These are phyloP conservation scores for Lipomyces yamanashiensis DNA, from an alignment of 805 yeast species.

Conservation along the genomic window DNA sequence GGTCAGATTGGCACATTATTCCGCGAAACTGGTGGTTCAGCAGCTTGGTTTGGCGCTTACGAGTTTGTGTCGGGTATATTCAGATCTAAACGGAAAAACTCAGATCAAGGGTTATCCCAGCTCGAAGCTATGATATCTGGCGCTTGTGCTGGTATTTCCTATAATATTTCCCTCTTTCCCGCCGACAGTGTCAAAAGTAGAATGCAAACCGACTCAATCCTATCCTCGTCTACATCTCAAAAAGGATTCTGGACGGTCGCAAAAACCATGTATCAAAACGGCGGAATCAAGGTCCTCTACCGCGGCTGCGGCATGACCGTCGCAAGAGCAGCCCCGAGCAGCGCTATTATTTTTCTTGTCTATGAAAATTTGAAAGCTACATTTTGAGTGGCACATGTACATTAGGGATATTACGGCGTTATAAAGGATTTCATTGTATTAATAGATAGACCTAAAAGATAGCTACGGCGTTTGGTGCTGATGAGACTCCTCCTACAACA, in stretches of 20 bases:
- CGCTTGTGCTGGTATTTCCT: slow-evolving; percentile 82
- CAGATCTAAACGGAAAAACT: background rate
- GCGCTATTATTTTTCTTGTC: slow-evolving; percentile 80
- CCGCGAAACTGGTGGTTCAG: slow-evolving; percentile 87
- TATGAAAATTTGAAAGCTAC: slow-evolving; percentile 55
- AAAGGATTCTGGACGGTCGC: slow-evolving; percentile 49
- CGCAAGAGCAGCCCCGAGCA: slow-evolving; percentile 83
- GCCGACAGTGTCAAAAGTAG: slow-evolving; percentile 88
- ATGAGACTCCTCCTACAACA: slow-evolving; percentile 44
- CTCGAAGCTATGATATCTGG: slow-evolving; percentile 73
- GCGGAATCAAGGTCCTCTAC: slow-evolving; percentile 76
- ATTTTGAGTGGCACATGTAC: slow-evolving; percentile 40
- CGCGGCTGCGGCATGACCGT: slow-evolving; percentile 85
- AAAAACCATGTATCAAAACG: slow-evolving; percentile 49
- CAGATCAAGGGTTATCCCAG: slow-evolving; percentile 44
- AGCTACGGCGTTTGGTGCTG: slow-evolving; percentile 48
- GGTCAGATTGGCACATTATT: slow-evolving; percentile 83
- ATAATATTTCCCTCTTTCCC: slow-evolving; percentile 81
- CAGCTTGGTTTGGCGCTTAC: slow-evolving; percentile 92
- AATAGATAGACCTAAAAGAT: slow-evolving; percentile 2
- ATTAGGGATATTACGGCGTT: background rate
- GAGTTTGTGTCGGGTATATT: slow-evolving; percentile 57
- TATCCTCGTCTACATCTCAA: slow-evolving; percentile 39
- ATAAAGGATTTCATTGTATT: background rate
- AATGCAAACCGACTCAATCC: slow-evolving; percentile 67